Percentiles rank a stretch among this genome's conserved stretches.
Evolutionary conservation across 345 rosid species (phyloP).

Genomic region (Salix koriyanagi): DNA sequence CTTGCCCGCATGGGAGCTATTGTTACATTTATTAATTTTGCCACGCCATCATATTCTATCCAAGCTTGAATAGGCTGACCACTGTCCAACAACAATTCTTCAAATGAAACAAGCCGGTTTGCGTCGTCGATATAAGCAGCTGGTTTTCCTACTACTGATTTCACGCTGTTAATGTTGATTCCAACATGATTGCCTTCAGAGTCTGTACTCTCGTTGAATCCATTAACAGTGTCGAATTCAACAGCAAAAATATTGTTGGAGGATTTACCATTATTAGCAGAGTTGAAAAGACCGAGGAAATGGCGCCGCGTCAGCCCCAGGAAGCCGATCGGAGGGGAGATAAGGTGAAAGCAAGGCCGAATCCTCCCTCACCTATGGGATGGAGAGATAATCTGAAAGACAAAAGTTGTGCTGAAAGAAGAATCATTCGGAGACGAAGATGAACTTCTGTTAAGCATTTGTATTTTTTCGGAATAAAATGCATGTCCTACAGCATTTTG

Average conservation of each 20-base stretch:
- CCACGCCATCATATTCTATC: slow-evolving; percentile 55
- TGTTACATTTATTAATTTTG: slow-evolving; percentile 34
- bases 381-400: slow-evolving; percentile 38
- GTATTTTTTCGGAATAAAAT: slow-evolving; percentile 31
- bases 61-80: slow-evolving; percentile 51
- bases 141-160: slow-evolving; percentile 1
- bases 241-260: slow-evolving; percentile 48
- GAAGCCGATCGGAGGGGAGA: slow-evolving; percentile 36
- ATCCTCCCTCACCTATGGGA: slow-evolving; percentile 38
- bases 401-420: slow-evolving; percentile 50
- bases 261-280: background rate
- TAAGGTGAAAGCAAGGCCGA: slow-evolving; percentile 51
- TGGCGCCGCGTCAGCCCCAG: slow-evolving; percentile 29
- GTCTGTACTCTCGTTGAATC: slow-evolving; percentile 19
- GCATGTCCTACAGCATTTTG: slow-evolving; percentile 40
- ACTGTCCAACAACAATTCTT: slow-evolving; percentile 31
- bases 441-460: slow-evolving; percentile 16
- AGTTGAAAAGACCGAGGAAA: slow-evolving; percentile 50
- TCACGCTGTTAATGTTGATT: slow-evolving; percentile 48
- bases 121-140: slow-evolving; percentile 18
- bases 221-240: slow-evolving; percentile 57
- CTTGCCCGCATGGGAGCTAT: slow-evolving; percentile 26
- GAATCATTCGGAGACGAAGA: slow-evolving; percentile 12
- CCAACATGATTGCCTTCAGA: slow-evolving; percentile 45
- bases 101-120: background rate